A percentile compares a stretch with the other conserved stretches of the same genome.
phyloP scores from a whole-genome alignment of 2,329 filamentous ascomycete species.

The Alternaria sp. region DNA sequence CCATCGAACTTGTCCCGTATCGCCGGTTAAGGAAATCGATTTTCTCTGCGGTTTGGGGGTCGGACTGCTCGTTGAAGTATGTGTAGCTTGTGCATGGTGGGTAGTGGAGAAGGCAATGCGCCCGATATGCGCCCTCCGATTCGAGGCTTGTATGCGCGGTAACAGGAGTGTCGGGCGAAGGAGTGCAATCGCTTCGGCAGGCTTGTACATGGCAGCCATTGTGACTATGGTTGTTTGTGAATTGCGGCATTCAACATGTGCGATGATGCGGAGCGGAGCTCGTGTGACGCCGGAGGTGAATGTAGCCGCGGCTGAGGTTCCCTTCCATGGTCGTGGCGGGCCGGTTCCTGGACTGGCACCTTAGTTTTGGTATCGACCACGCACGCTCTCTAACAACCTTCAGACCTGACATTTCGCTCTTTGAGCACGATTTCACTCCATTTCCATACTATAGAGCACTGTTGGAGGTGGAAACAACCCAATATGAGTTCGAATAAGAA shows the following conservation, averaged over 20 bases:
- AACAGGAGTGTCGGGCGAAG: conserved; percentile 38
- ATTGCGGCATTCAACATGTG: neutral
- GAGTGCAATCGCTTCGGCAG: conserved; percentile 43
- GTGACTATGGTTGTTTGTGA: conserved; percentile 16
- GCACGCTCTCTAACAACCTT: conserved; percentile 20
- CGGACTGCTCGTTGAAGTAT: conserved; percentile 35
- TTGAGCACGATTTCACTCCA: conserved; percentile 8
- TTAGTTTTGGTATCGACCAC: conserved; percentile 31
- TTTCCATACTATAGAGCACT: neutral
- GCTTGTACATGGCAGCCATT: conserved; percentile 45
- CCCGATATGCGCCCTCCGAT: conserved; percentile 13
- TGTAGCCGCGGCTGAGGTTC: conserved; percentile 30
- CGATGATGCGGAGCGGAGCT: conserved; percentile 20
- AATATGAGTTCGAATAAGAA: conserved; percentile 51
- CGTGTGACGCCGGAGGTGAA: conserved; percentile 18
- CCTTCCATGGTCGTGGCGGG: conserved; percentile 25
- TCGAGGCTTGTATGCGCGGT: conserved; percentile 31
- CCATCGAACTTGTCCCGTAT: conserved; percentile 86
- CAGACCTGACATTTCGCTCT: conserved; percentile 4
- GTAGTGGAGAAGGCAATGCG: conserved; percentile 42
- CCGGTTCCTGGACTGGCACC: conserved; percentile 27
- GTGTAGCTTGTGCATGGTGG: conserved; percentile 37
- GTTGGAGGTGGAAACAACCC: neutral
- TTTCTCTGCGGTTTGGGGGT: conserved; percentile 64
- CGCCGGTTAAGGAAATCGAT: conserved; percentile 83